Conservation (phyloP, 192 early-diverging fungal species). For the Coemansia reversa region DNA sequence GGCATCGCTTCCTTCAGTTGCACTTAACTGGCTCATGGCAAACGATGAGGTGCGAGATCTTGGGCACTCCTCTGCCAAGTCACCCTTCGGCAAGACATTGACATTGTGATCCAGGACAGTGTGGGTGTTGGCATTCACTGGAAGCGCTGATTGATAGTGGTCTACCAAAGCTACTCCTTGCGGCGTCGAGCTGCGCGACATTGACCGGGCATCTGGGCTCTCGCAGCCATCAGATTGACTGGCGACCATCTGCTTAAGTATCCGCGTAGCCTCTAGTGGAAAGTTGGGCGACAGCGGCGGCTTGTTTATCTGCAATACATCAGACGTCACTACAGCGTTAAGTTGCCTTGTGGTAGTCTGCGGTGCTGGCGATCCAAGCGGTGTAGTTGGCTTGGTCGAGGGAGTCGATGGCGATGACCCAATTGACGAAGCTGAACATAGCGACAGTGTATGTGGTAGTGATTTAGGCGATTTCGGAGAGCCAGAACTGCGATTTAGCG, state of each 20-base stretch:
- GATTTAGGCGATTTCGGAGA: slow-evolving; percentile 33
- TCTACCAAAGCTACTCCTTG: slow-evolving; percentile 2
- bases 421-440: slow-evolving; percentile 27
- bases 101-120: not conserved
- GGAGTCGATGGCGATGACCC: slow-evolving; percentile 35
- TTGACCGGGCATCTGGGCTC: not conserved
- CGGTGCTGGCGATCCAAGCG: slow-evolving; percentile 26
- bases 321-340: slow-evolving; percentile 12
- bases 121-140: not conserved
- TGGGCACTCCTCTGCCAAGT: not conserved
- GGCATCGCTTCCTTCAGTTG: slow-evolving; percentile 22
- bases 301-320: slow-evolving; percentile 4
- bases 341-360: slow-evolving; percentile 20
- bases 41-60: slow-evolving; percentile 33
- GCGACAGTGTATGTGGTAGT: slow-evolving; percentile 30
- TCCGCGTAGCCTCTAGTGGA: slow-evolving; percentile 45
- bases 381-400: slow-evolving; percentile 24
- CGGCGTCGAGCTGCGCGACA: slow-evolving; percentile 1
- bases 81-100: not conserved
- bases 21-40: slow-evolving; percentile 32
- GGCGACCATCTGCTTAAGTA: slow-evolving; percentile 40
- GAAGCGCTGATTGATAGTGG: slow-evolving; percentile 1
- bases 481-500: slow-evolving; percentile 11
- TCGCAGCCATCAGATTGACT: slow-evolving; percentile 25
- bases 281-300: slow-evolving; percentile 27